Conservation (phyloP, 805 yeast species). For the Saccharomycopsis amapae region DNA sequence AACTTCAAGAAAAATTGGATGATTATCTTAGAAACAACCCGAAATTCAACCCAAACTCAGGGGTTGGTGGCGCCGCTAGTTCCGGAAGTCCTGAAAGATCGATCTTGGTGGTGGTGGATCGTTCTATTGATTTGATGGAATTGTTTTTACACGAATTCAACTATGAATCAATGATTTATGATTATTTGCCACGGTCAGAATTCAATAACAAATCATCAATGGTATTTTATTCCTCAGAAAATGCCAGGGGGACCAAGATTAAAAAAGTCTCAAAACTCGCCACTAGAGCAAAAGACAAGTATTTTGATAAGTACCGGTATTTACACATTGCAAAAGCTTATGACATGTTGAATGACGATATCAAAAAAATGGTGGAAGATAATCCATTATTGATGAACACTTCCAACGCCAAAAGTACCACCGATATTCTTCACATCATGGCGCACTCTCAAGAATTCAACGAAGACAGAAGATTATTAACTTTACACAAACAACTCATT, state of each 20-base stretch:
- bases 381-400: conserved; percentile 73
- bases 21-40: conserved; percentile 63
- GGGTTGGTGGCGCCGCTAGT: conserved; percentile 73
- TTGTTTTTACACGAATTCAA: conserved; percentile 86
- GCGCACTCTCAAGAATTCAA: conserved; percentile 59
- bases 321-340: conserved; percentile 69
- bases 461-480: conserved; percentile 54
- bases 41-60: conserved; percentile 51
- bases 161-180: conserved; percentile 90
- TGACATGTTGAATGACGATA: conserved; percentile 48
- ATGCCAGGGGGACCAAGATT: conserved; percentile 41
- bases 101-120: conserved; percentile 67
- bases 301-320: conserved; percentile 64
- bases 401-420: conserved; percentile 52
- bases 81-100: conserved; percentile 67
- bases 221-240: conserved; percentile 42
- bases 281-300: conserved; percentile 50
- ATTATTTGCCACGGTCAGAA: conserved; percentile 41
- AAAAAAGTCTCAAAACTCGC: conserved; percentile 42
- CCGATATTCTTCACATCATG: conserved; percentile 65
- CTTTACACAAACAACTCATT: conserved; percentile 52
- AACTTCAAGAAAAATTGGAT: conserved; percentile 65
- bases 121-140: conserved; percentile 75
- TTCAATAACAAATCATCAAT: conserved; percentile 31
- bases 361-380: conserved; percentile 59